Evolutionary conservation across 2,329 filamentous ascomycete species (phyloP).

Genomic region (Trichoderma koningiopsis): DNA sequence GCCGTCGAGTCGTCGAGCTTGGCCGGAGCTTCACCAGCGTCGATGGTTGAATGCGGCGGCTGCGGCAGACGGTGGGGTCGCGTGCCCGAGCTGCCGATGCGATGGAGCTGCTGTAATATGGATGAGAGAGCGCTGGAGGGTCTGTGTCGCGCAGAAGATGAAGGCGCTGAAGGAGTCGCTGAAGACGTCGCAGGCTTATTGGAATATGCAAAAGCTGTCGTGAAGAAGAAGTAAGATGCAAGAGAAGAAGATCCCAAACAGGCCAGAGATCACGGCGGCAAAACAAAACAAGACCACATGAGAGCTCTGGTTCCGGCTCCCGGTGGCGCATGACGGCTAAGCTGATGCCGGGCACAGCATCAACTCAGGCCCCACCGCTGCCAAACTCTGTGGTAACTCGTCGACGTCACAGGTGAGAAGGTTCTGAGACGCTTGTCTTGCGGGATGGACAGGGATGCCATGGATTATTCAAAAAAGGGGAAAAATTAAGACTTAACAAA

Average conservation of each 20-base stretch:
- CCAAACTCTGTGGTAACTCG: not conserved
- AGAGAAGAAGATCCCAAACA: not conserved
- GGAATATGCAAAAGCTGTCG: not conserved
- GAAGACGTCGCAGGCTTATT: not conserved
- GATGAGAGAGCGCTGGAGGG: not conserved
- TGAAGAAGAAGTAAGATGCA: not conserved
- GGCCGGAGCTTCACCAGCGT: not conserved
- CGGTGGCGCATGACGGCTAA: slow-evolving; percentile 22
- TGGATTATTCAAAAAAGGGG: no score
- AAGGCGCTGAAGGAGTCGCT: not conserved
- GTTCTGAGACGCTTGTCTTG: not conserved
- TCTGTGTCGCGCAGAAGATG: not conserved
- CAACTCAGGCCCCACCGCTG: slow-evolving; percentile 2
- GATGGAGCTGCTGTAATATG: not conserved
- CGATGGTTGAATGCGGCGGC: slow-evolving; percentile 19
- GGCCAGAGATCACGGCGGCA: not conserved
- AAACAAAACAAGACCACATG: not conserved
- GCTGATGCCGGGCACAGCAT: not conserved
- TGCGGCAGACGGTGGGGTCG: slow-evolving; percentile 14
- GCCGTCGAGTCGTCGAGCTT: not conserved
- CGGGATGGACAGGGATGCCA: not conserved
- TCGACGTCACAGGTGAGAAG: not conserved
- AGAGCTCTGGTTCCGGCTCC: not conserved
- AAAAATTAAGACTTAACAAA: no score
- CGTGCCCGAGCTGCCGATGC: slow-evolving; percentile 8